Evolutionary conservation across 2,329 filamentous ascomycete genomes (phyloP), one percentile per base, ranked within the genome.

Genomic region (Colletotrichum coccodes): DNA sequence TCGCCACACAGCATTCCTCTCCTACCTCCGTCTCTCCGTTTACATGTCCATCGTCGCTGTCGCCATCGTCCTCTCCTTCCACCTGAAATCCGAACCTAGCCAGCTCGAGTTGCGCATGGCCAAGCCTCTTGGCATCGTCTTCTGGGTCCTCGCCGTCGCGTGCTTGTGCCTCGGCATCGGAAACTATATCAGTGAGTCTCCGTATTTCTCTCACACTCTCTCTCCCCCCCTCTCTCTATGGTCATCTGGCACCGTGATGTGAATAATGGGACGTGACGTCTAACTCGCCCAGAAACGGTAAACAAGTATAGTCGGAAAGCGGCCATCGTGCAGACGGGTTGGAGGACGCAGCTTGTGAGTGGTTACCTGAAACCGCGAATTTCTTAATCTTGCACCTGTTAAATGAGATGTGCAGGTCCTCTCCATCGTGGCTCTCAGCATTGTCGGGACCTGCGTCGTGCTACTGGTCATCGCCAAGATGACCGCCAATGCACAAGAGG

Each of bases 21-120:
- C 95, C 2, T 98, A 96, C 87, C 89, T 98, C 23, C 91, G 95
- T 4, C 87, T 98, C 2, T 91, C 93, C 36, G 89, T 97, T 74
- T 97, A 97, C 82, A 95, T 98, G 88, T 90, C 94, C 72, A 86
- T 99, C 59, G 94, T 98, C 9, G 90, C 93, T 32, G 89, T 97
- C 36, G 95, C 96, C 58, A 97, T 99, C 73, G 90, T 97, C 11
- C 86, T 98, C 58, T 97, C 94, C 16, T 99, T 99, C 79, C 95
- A 99, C 76, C 86, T 99, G 57, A 95, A 94, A 76, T 84, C 85
- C 21, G 81, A 90, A 74, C 93, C 96, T 0, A 88, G 90, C 0
- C 76, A 83, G 0, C 79, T 94, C 16, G 96, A 99, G 82, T 84
- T 89, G 68, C 88, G 87, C 49, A 90, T 98, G 80, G 92, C 96